Evolutionary conservation across 2,329 filamentous ascomycete genomes (phyloP).

Genomic region (Alternaria sp.): DNA sequence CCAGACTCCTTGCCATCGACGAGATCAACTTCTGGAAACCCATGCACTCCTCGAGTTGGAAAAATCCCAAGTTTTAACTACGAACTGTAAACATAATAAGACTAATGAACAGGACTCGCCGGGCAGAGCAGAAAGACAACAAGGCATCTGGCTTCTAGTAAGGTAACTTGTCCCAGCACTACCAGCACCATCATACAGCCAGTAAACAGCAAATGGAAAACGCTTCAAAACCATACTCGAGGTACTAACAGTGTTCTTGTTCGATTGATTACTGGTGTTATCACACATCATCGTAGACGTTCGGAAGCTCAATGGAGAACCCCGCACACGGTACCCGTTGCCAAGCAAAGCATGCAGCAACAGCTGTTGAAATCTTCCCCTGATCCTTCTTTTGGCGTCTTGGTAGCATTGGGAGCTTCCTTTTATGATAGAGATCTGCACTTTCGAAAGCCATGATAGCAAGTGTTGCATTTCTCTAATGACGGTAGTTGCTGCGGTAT

Average conservation of each 20-base stretch:
- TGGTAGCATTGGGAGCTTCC: slow-evolving; percentile 33
- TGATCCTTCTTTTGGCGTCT: slow-evolving; percentile 20
- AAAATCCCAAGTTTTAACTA: neutral
- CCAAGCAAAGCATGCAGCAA: slow-evolving; percentile 19
- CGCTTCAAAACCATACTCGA: neutral
- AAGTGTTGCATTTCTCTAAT: slow-evolving; percentile 14
- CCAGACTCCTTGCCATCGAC: neutral
- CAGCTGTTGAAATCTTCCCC: slow-evolving; percentile 9
- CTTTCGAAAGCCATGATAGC: slow-evolving; percentile 11
- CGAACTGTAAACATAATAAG: neutral
- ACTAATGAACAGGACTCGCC: neutral
- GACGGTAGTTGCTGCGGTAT: slow-evolving; percentile 18
- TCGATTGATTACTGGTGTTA: neutral
- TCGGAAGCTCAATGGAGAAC: slow-evolving; percentile 12
- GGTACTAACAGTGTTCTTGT: neutral
- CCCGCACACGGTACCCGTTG: slow-evolving; percentile 20
- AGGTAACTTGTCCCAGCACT: neutral
- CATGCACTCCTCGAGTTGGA: neutral
- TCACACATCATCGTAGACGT: neutral
- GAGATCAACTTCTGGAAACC: neutral
- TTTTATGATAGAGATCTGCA: slow-evolving; percentile 25
- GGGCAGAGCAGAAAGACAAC: neutral
- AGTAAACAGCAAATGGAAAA: neutral
- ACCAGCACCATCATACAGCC: neutral
- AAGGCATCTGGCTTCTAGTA: neutral